Conservation (phyloP, 2,329 filamentous ascomycete species). For the Colletotrichum melonis region DNA sequence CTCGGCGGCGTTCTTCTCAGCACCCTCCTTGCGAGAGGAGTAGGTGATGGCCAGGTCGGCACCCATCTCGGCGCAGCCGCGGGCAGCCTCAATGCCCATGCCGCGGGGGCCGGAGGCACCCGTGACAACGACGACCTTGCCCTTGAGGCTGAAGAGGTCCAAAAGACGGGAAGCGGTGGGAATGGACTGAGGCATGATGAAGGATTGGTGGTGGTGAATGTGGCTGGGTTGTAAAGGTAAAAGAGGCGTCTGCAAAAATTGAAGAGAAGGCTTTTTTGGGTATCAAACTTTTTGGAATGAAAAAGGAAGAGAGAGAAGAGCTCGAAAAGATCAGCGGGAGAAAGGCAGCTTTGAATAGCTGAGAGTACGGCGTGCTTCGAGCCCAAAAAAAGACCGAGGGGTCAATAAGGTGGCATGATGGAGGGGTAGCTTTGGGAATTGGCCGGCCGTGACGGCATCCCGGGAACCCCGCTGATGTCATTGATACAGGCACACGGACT, state of each 20-base stretch:
- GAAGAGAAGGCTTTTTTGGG: background rate
- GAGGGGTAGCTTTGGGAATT: conserved; percentile 31
- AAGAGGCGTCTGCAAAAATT: background rate
- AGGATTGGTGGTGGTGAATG: background rate
- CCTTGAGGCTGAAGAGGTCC: conserved; percentile 79
- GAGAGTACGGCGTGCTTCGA: conserved; percentile 2
- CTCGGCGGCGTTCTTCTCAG: conserved; percentile 73
- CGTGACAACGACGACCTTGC: conserved; percentile 77
- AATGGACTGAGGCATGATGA: conserved; percentile 44
- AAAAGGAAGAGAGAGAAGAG: background rate
- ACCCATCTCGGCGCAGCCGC: conserved; percentile 77
- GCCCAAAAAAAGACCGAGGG: background rate
- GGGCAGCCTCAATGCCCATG: conserved; percentile 76
- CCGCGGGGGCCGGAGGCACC: conserved; percentile 77
- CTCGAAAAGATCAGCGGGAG: background rate
- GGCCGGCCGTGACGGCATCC: conserved; percentile 30
- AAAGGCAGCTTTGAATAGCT: conserved; percentile 21
- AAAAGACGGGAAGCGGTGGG: conserved; percentile 68
- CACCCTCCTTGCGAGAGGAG: conserved; percentile 75
- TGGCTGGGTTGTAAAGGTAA: background rate
- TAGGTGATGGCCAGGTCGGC: conserved; percentile 79
- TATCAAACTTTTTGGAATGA: conserved; percentile 12
- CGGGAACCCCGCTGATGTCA: conserved; percentile 33
- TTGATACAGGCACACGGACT: conserved; percentile 18
- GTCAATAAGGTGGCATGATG: conserved; percentile 26